A percentile compares a stretch with the other conserved stretches of the same genome.
phyloP scores from a whole-genome alignment of 805 yeast genomes.

The Candida endomychidarum region DNA sequence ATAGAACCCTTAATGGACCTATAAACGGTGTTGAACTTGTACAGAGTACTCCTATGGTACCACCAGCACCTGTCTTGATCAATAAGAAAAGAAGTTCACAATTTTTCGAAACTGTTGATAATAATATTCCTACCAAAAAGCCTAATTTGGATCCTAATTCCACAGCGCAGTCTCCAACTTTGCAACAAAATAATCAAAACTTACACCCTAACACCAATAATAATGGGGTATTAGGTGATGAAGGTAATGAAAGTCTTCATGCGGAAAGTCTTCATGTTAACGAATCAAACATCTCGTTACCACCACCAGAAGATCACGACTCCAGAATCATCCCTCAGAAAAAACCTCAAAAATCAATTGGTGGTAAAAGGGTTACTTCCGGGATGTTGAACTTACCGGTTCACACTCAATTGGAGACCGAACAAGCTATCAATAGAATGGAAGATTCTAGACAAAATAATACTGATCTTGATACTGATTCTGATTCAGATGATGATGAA shows the following conservation, averaged over 20 bases:
- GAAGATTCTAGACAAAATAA: too few relatives aligned
- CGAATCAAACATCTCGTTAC: slow-evolving; percentile 27
- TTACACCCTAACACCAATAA: too few relatives aligned
- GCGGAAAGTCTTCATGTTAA: slow-evolving; percentile 9
- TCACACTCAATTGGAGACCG: slow-evolving; percentile 27
- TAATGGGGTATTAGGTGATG: too few relatives aligned
- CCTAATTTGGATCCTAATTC: too few relatives aligned
- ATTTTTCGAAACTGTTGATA: slow-evolving; percentile 24
- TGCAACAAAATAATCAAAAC: too few relatives aligned
- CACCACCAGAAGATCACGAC: slow-evolving; percentile 32
- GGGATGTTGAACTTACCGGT: slow-evolving; percentile 42
- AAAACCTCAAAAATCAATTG: slow-evolving; percentile 9
- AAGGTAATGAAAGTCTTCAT: too few relatives aligned
- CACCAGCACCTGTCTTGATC: slow-evolving; percentile 25
- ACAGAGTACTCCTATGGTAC: slow-evolving; percentile 24
- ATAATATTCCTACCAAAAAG: slow-evolving; percentile 26
- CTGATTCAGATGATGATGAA: background rate
- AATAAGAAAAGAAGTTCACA: slow-evolving; percentile 22
- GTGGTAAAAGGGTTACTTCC: slow-evolving; percentile 34
- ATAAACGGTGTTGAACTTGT: slow-evolving; percentile 2
- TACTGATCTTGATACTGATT: too few relatives aligned
- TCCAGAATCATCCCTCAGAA: slow-evolving; percentile 31
- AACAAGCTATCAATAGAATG: slow-evolving; percentile 15
- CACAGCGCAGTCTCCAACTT: too few relatives aligned
- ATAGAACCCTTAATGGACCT: slow-evolving; percentile 3